Percentiles rank a stretch among this genome's conserved stretches.
Conservation (phyloP, 1,284 basidiomycete genomes). For the Ganoderma meredithae region DNA sequence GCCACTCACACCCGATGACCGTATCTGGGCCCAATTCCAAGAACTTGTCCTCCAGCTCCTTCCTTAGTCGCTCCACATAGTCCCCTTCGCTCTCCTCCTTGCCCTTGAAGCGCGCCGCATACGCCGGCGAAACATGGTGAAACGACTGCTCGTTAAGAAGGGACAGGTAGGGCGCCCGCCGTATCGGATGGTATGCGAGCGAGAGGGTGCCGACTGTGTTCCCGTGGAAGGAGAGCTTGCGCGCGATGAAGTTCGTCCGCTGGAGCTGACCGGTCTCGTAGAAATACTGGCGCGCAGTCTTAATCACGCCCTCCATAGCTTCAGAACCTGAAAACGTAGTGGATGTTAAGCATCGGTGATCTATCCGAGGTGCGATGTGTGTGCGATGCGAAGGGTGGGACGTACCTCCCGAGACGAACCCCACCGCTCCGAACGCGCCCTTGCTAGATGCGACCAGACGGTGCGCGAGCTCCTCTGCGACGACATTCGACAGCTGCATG, state of each 20-base stretch:
- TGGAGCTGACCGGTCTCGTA: constrained; percentile 72
- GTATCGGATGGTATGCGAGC: constrained; percentile 68
- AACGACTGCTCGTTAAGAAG: constrained; percentile 71
- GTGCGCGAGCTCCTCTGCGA: constrained; percentile 80
- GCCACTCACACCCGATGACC: constrained; percentile 73
- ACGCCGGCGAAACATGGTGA: constrained; percentile 88
- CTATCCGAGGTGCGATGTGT: background rate
- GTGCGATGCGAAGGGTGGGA: constrained; percentile 14
- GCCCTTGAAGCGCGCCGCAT: constrained; percentile 77
- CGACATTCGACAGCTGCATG: constrained; percentile 78
- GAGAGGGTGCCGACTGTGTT: constrained; percentile 80
- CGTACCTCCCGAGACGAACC: constrained; percentile 77
- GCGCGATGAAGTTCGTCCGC: constrained; percentile 81
- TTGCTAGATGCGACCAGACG: constrained; percentile 65
- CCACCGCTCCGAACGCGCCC: constrained; percentile 76
- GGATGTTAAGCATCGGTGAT: background rate
- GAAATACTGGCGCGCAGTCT: constrained; percentile 81
- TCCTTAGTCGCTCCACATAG: constrained; percentile 76
- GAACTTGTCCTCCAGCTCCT: constrained; percentile 88
- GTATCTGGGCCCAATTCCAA: constrained; percentile 81
- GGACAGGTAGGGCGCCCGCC: constrained; percentile 70
- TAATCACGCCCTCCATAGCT: constrained; percentile 84
- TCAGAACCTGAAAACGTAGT: constrained; percentile 66
- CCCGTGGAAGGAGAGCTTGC: constrained; percentile 84
- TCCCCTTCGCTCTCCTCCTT: constrained; percentile 75